A percentile compares a stretch with the other conserved stretches of the same genome.
Conservation (phyloP, 108 stramenopile species). For the Nitzschia sp. region DNA sequence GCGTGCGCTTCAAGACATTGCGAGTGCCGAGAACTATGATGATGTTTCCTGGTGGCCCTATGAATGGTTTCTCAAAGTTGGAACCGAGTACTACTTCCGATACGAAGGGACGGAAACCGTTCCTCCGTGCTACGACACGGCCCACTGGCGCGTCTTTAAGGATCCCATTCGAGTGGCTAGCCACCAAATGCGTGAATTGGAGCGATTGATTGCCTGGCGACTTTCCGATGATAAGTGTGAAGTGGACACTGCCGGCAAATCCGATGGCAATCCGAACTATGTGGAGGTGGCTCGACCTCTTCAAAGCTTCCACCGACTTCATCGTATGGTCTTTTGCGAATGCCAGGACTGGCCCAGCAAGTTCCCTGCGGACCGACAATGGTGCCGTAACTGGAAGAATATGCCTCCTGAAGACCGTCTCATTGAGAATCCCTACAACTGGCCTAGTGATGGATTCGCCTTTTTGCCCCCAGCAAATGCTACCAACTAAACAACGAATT, state of each 20-base stretch:
- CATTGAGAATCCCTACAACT: slow-evolving; percentile 40
- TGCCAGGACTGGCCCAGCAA: slow-evolving; percentile 63
- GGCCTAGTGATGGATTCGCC: slow-evolving; percentile 28
- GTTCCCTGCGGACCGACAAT: slow-evolving; percentile 41
- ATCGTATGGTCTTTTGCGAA: slow-evolving; percentile 62
- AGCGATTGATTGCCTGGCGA: slow-evolving; percentile 43
- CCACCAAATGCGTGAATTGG: slow-evolving; percentile 49
- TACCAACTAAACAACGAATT: too few relatives aligned
- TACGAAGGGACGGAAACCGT: slow-evolving; percentile 51
- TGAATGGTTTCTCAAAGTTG: slow-evolving; percentile 55
- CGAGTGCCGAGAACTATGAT: slow-evolving; percentile 32
- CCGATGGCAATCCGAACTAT: slow-evolving; percentile 23
- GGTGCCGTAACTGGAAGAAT: slow-evolving; percentile 46
- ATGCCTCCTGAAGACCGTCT: slow-evolving; percentile 27
- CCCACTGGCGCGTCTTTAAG: slow-evolving; percentile 59
- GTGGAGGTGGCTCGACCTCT: slow-evolving; percentile 49
- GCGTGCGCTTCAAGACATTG: slow-evolving; percentile 26
- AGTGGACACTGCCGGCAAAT: slow-evolving; percentile 46
- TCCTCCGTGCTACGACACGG: slow-evolving; percentile 52
- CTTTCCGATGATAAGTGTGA: slow-evolving; percentile 47
- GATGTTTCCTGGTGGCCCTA: slow-evolving; percentile 44
- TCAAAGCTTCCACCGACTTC: slow-evolving; percentile 32
- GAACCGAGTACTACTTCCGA: slow-evolving; percentile 62
- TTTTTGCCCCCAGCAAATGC: too few relatives aligned
- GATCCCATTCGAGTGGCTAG: slow-evolving; percentile 56